Evolutionary conservation across 331 rosid species (phyloP), one percentile per base, ranked within the genome.

Genomic region (Phaseolus coccineus): DNA sequence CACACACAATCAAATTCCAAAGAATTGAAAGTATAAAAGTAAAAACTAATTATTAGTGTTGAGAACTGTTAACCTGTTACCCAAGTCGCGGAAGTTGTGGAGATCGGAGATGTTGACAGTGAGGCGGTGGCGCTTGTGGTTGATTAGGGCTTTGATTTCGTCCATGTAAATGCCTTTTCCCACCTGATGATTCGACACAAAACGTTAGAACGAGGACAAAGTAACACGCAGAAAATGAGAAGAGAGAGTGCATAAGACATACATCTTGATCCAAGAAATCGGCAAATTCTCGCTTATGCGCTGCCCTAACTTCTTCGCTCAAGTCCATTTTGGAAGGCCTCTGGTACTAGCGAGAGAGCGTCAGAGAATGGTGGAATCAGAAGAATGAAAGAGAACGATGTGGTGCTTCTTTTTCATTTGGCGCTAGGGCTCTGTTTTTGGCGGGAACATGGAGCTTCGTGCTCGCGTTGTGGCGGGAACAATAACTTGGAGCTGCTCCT

Each of bases 21-120:
- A 42, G 47, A 42, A 9, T 2, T 42, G 13, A 8, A 76, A 19
- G n/a, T 4, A 40, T 1, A 22, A 6, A 8, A 22, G 27, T 8
- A 16, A 8, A 62, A 62, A 1, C 16, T 2, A 62, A 33, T 15
- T 2, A 42, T 24, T 4, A 16, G 35, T 40, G 37, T 6, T 33
- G 13, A 40, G 19, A 31, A 52, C 55, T 13, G 35, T 16, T 11
- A 14, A 93, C 98, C 97, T 91, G 84, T 87, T 84, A 9, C 99
- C 97, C 52, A 96, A 81, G 64, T 90, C 93, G 46, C 89, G 89
- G 87, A 87, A 93, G 80, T 91, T 87, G 71, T 96, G 99, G 76
- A 93, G 99, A 88, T 96, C 98, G 67, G 99, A 96, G 71, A 96
- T 88, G 86, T 93, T 90, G 80, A 93, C 91, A 12, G 93, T 85